phyloP scores from a whole-genome alignment of 2,329 filamentous ascomycete genomes.

The Claviceps purpurea region DNA sequence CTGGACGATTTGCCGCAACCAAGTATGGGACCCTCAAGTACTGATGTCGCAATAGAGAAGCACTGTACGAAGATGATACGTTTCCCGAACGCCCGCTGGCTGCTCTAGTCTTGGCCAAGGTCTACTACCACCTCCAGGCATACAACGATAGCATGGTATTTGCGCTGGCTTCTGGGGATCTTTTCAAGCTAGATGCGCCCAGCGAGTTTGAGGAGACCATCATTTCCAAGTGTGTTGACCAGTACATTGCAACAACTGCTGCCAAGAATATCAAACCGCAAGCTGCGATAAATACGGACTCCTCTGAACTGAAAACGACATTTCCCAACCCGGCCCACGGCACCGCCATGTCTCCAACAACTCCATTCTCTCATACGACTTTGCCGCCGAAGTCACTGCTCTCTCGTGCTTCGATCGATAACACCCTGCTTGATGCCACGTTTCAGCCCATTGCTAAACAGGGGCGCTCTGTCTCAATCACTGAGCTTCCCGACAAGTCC shows the following conservation, averaged over 20 bases:
- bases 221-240: conserved; percentile 95
- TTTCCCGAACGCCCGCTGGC: conserved; percentile 92
- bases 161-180: conserved; percentile 82
- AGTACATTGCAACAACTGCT: conserved; percentile 70
- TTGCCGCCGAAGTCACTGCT: conserved; percentile 88
- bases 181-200: conserved; percentile 82
- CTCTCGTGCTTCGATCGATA: conserved; percentile 62
- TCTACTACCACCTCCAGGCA: conserved; percentile 96
- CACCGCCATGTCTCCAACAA: conserved; percentile 72
- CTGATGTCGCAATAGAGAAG: conserved; percentile 51
- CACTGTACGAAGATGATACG: conserved; percentile 88
- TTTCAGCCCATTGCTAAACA: conserved; percentile 41
- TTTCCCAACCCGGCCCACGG: conserved; percentile 59
- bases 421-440: conserved; percentile 45
- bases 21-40: background rate
- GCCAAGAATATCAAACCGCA: conserved; percentile 34
- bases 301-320: conserved; percentile 66
- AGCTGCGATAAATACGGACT: conserved; percentile 29
- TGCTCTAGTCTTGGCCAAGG: conserved; percentile 88
- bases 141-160: conserved; percentile 99
- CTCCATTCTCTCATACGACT: conserved; percentile 87
- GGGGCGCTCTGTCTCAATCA: conserved; percentile 44
- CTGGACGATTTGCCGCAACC: background rate
- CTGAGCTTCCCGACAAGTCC: conserved; percentile 51
- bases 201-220: conserved; percentile 99